A percentile compares a stretch with the other conserved stretches of the same genome.
phyloP scores from a whole-genome alignment of 306 rosid genomes.

The Astragalus glycyphyllos region DNA sequence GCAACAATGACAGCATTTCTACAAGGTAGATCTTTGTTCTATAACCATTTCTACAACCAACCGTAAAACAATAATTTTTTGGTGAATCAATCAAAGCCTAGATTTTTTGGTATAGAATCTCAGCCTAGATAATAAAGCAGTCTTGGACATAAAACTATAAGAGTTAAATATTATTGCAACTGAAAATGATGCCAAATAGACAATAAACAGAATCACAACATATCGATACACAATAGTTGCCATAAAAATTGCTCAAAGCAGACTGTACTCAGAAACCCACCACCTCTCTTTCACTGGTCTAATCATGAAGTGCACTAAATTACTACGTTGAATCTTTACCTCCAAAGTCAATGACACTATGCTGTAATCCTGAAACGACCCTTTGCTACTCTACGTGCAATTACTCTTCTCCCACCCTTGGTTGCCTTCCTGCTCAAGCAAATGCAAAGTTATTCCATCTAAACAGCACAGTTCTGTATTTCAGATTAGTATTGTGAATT shows the following conservation, averaged over 20 bases:
- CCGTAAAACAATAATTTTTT: not conserved
- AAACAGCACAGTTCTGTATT: not conserved
- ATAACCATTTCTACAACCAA: no score
- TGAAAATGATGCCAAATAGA: slow-evolving; percentile 7
- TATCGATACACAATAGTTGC: slow-evolving; percentile 26
- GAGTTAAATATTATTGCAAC: slow-evolving; percentile 28
- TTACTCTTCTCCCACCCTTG: slow-evolving; percentile 90
- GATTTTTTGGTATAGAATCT: not conserved
- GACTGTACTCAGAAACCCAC: slow-evolving; percentile 6
- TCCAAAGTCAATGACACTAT: slow-evolving; percentile 49
- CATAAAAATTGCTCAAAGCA: slow-evolving; percentile 21
- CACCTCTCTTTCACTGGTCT: not conserved
- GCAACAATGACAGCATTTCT: no score
- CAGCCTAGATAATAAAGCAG: not conserved
- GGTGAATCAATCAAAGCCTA: not conserved
- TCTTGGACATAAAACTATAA: slow-evolving; percentile 1
- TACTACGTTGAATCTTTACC: slow-evolving; percentile 37
- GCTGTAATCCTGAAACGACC: slow-evolving; percentile 92
- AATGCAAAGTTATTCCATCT: slow-evolving; percentile 30
- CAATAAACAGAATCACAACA: slow-evolving; percentile 22
- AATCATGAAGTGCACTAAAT: slow-evolving; percentile 29
- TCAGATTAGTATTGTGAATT: slow-evolving; percentile 44
- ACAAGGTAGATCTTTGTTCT: no score
- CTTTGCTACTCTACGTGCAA: slow-evolving; percentile 89
- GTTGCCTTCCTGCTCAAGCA: slow-evolving; percentile 85